Evolutionary conservation across 208 protist genomes (phyloP), one percentile per base, ranked within the genome.

Genomic region (Herpetomonas samuelpessoai): DNA sequence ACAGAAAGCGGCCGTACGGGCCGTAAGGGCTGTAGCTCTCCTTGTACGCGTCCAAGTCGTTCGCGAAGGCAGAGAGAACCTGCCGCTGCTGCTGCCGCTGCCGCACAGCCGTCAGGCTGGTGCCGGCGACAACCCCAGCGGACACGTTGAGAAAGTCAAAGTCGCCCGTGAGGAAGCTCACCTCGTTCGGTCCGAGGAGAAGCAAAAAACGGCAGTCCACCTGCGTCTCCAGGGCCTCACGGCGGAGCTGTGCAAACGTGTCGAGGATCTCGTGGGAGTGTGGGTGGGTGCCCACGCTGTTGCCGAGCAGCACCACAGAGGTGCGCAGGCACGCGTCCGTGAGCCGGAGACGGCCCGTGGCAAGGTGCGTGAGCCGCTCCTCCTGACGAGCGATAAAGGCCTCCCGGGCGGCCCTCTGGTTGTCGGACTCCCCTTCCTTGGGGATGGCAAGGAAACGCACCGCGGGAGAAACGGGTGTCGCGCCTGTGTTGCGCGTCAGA

Each of bases 141-240:
- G 35, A 18, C 9, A 14, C 19, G 12, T 81, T 51, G 2, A 76
- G 58, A 52, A 68, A 79, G 12, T 22, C 14, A 18, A 57, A 28
- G 22, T 66, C 30, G 14, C 73, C 80, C 0, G 53, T 10, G n/a
- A 83, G 28, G 51, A 78, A 77, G 54, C 80, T 62, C 44, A 90
- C 27, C 71, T 94, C 88, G 62, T 88, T 81, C 52, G 88, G 79
- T n/a, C 88, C 84, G 31, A 77, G 16, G 22, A 94, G 41, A 3
- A 79, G 76, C n/a, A 71, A 61, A 30, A 94, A 65, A 29, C 76
- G 74, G 6, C 88, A 83, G 21, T 83, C 82, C 2, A 76, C 69
- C 46, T 77, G 58, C 24, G 25, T 41, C 56, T 86, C 62, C 16
- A 88, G 35, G 1, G 68, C 68, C 56, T 68, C 46, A 0, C 30